These are phyloP conservation scores for Penicillium goetzii DNA, from an alignment of 495 filamentous ascomycete species.

Conservation along the genomic window DNA sequence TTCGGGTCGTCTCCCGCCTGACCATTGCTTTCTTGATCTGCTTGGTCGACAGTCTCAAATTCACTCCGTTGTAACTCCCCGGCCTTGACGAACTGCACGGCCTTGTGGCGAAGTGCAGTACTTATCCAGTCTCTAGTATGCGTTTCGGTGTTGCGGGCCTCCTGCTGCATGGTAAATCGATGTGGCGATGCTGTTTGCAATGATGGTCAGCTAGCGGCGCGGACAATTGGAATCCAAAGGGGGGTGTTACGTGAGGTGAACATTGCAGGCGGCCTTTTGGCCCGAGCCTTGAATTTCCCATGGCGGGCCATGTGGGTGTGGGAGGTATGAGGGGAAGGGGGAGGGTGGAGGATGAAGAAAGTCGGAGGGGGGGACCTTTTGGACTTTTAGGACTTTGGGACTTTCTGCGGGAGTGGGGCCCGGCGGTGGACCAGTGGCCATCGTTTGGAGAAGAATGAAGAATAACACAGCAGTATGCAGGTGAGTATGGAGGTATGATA, in stretches of 20 bases:
- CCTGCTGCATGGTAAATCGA: slow-evolving; percentile 68
- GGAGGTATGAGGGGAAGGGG: neutral
- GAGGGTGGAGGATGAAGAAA: neutral
- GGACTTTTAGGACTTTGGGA: neutral
- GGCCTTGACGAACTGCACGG: slow-evolving; percentile 76
- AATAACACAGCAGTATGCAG: neutral
- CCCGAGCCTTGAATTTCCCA: slow-evolving; percentile 33
- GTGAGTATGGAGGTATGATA: too few species aligned
- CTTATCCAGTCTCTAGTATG: slow-evolving; percentile 47
- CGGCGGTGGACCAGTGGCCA: slow-evolving; percentile 15
- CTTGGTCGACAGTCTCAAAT: slow-evolving; percentile 24
- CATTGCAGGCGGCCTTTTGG: slow-evolving; percentile 23
- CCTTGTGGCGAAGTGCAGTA: slow-evolving; percentile 54
- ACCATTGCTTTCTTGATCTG: slow-evolving; percentile 5
- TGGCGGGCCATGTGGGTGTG: slow-evolving; percentile 31
- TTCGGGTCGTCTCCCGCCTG: neutral
- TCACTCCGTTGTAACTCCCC: slow-evolving; percentile 58
- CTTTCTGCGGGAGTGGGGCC: slow-evolving; percentile 14
- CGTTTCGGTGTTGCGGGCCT: slow-evolving; percentile 74
- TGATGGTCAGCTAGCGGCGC: neutral
- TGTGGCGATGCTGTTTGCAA: slow-evolving; percentile 22
- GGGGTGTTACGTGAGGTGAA: slow-evolving; percentile 10
- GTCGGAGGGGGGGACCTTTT: neutral
- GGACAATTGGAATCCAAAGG: neutral
- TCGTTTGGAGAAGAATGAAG: neutral